Evolutionary conservation across 2,329 filamentous ascomycete genomes (phyloP).

Genomic region (Penicillium psychrosexuale): DNA sequence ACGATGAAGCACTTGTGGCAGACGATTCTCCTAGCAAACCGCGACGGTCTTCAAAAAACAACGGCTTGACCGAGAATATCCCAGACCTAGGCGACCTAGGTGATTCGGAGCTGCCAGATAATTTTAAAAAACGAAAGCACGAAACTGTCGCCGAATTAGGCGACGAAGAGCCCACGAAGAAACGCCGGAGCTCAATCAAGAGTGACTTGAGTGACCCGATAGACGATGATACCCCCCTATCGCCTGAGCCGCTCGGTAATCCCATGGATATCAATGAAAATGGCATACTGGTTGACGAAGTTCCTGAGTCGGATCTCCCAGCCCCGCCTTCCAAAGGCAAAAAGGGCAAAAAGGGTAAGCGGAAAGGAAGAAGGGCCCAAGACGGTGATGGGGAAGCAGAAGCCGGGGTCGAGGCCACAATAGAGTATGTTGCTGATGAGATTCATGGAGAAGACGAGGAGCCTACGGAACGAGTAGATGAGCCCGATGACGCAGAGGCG

Average conservation of each 20-base stretch:
- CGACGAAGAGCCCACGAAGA: constrained; percentile 42
- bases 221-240: constrained; percentile 33
- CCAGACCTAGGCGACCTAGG: constrained; percentile 29
- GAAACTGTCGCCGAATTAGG: constrained; percentile 35
- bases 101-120: constrained; percentile 30
- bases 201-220: constrained; percentile 37
- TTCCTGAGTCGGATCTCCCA: constrained; percentile 32
- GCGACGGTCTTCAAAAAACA: constrained; percentile 32
- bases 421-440: constrained; percentile 45
- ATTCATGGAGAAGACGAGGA: constrained; percentile 52
- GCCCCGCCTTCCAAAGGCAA: constrained; percentile 33
- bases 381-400: constrained; percentile 39
- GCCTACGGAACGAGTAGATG: constrained; percentile 46
- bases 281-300: constrained; percentile 32
- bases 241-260: constrained; percentile 38
- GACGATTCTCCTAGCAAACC: constrained; percentile 43
- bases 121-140: constrained; percentile 43
- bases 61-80: constrained; percentile 28
- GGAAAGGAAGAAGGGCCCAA: constrained; percentile 44
- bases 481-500: constrained; percentile 45
- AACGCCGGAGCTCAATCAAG: constrained; percentile 41
- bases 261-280: constrained; percentile 29
- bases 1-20: constrained; percentile 50
- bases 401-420: constrained; percentile 39
- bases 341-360: constrained; percentile 47